These are phyloP conservation scores for Blepharisma japonicum DNA, from an alignment of 73 alveolate genomes.

Conservation along the genomic window DNA sequence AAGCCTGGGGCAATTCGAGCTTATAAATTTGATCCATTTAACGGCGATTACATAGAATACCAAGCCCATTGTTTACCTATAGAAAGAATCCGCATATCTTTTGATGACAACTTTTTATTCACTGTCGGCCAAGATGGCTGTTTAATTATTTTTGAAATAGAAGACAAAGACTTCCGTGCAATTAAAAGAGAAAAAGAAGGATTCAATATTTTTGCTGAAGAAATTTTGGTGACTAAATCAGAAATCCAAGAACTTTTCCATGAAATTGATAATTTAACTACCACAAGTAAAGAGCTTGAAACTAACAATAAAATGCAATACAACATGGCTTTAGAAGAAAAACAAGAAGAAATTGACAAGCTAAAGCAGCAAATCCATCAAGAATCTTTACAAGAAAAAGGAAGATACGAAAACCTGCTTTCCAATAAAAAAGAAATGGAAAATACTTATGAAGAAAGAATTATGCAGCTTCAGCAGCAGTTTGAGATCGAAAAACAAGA, in stretches of 20 bases:
- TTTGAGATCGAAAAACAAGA: neutral
- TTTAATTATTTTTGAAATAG: conserved; percentile 70
- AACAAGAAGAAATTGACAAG: conserved; percentile 55
- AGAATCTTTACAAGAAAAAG: conserved; percentile 39
- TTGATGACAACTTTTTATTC: conserved; percentile 77
- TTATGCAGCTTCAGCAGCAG: neutral
- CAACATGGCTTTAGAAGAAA: conserved; percentile 53
- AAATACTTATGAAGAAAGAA: conserved; percentile 28
- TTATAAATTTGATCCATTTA: conserved; percentile 47
- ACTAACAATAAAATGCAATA: conserved; percentile 51
- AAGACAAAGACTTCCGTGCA: conserved; percentile 73
- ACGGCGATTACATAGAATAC: conserved; percentile 55
- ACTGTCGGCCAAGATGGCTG: conserved; percentile 83
- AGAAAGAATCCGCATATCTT: conserved; percentile 81
- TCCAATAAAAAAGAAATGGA: conserved; percentile 63
- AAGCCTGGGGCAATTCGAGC: conserved; percentile 45
- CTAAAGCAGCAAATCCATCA: conserved; percentile 62
- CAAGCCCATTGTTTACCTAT: conserved; percentile 90
- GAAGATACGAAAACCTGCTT: conserved; percentile 50
- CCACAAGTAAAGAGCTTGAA: conserved; percentile 54
- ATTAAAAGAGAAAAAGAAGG: conserved; percentile 75
- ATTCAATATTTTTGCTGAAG: conserved; percentile 63
- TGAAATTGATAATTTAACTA: conserved; percentile 59
- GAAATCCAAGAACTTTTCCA: conserved; percentile 72
- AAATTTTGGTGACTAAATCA: conserved; percentile 68